Conservation (phyloP, 2,329 filamentous ascomycete species). For the Alternaria longipes region DNA sequence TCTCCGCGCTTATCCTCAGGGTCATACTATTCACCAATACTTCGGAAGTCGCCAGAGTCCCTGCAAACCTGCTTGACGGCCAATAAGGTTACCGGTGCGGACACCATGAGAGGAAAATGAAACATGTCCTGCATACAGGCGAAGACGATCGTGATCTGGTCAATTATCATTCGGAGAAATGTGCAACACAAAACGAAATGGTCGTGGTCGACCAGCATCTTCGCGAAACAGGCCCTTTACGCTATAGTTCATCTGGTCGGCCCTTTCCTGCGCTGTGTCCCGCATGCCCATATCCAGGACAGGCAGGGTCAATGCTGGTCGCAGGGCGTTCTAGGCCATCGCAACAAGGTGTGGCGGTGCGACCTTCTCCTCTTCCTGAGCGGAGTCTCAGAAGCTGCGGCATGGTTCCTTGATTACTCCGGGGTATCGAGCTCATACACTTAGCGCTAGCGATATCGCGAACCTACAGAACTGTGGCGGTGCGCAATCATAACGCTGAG, state of each 20-base stretch:
- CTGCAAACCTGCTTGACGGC: conserved; percentile 18
- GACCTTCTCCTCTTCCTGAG: conserved; percentile 23
- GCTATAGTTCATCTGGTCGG: conserved; percentile 28
- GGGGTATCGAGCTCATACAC: neutral
- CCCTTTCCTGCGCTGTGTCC: conserved; percentile 20
- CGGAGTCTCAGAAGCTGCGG: conserved; percentile 5
- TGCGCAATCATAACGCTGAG: conserved; percentile 4
- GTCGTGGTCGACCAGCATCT: conserved; percentile 20
- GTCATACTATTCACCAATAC: conserved; percentile 20
- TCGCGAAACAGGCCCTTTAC: conserved; percentile 34
- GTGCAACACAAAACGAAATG: conserved; percentile 9
- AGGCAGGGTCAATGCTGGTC: conserved; percentile 34
- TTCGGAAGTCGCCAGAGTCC: conserved; percentile 17
- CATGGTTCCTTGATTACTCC: neutral
- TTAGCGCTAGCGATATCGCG: conserved; percentile 6
- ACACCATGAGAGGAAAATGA: conserved; percentile 25
- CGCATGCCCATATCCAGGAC: conserved; percentile 16
- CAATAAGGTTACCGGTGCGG: conserved; percentile 31
- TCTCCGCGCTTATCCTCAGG: conserved; percentile 40
- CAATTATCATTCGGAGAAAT: conserved; percentile 23
- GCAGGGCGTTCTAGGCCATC: conserved; percentile 31
- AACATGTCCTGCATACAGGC: conserved; percentile 34
- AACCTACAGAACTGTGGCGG: conserved; percentile 15
- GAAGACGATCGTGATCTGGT: conserved; percentile 23
- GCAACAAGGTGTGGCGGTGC: conserved; percentile 36